These are phyloP conservation scores for Brettanomyces naardenensis DNA, from an alignment of 805 yeast species.

Conservation along the genomic window DNA sequence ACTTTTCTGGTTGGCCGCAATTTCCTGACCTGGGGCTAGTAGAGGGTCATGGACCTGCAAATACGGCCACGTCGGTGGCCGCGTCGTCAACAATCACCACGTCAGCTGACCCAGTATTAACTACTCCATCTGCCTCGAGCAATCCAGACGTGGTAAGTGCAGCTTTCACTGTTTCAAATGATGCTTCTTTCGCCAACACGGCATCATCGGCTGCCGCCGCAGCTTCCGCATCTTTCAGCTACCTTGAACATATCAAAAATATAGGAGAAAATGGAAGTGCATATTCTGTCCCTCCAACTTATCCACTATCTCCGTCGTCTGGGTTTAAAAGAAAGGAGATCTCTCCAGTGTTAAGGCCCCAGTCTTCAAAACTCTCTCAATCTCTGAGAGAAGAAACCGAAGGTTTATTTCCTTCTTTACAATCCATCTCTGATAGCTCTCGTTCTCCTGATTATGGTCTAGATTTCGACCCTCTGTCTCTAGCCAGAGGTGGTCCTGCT, in stretches of 20 bases:
- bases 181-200: no score
- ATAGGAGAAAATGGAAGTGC: slow-evolving; percentile 7
- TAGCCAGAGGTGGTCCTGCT: no score
- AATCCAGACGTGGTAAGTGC: no score
- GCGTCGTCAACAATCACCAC: slow-evolving; percentile 3
- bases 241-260: slow-evolving; percentile 12
- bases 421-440: neutral
- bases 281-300: no score
- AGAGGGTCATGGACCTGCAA: neutral
- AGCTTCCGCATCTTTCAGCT: slow-evolving; percentile 6
- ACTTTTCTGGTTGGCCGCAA: slow-evolving; percentile 26
- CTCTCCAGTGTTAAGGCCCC: slow-evolving; percentile 16
- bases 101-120: no score
- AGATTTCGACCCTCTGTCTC: neutral
- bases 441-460: neutral
- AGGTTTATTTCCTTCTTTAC: neutral
- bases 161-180: no score
- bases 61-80: neutral
- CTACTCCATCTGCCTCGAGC: no score
- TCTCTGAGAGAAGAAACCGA: slow-evolving; percentile 11
- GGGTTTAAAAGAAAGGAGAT: slow-evolving; percentile 19
- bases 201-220: no score
- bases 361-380: slow-evolving; percentile 22
- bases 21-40: slow-evolving; percentile 24
- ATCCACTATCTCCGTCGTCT: slow-evolving; percentile 2